A percentile compares a stretch with the other conserved stretches of the same genome.
Evolutionary conservation across 495 filamentous ascomycete species (phyloP).

Genomic region (Neurospora tetrasperma): DNA sequence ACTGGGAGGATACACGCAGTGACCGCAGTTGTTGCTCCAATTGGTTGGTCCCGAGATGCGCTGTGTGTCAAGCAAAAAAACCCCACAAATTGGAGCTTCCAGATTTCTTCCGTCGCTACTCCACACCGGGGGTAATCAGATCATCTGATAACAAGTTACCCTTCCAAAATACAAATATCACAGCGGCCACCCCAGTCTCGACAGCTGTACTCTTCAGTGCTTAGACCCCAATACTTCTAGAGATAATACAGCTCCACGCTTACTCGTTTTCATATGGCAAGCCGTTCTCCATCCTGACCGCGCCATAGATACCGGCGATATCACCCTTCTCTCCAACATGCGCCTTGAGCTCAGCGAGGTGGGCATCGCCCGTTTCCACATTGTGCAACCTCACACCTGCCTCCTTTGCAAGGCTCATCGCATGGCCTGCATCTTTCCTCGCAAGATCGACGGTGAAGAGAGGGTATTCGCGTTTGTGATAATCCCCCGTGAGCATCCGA

Average conservation of each 20-base stretch:
- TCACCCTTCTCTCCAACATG: conserved; percentile 68
- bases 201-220: background rate
- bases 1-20: background rate
- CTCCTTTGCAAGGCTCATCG: conserved; percentile 50
- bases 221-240: background rate
- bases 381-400: conserved; percentile 53
- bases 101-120: background rate
- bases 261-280: conserved; percentile 55
- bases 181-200: background rate
- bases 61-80: background rate
- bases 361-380: conserved; percentile 55
- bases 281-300: conserved; percentile 56
- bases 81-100: background rate
- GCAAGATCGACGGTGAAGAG: conserved; percentile 82
- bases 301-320: conserved; percentile 77
- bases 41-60: background rate
- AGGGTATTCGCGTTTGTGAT: conserved; percentile 52
- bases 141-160: background rate
- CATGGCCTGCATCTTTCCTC: conserved; percentile 76
- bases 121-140: background rate
- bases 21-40: background rate
- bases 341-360: conserved; percentile 56
- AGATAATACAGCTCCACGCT: background rate
- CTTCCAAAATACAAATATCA: background rate
- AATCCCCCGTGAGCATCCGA: conserved; percentile 67